Conservation (phyloP, 441 rosid genomes). For the Francoa sonchifolia region DNA sequence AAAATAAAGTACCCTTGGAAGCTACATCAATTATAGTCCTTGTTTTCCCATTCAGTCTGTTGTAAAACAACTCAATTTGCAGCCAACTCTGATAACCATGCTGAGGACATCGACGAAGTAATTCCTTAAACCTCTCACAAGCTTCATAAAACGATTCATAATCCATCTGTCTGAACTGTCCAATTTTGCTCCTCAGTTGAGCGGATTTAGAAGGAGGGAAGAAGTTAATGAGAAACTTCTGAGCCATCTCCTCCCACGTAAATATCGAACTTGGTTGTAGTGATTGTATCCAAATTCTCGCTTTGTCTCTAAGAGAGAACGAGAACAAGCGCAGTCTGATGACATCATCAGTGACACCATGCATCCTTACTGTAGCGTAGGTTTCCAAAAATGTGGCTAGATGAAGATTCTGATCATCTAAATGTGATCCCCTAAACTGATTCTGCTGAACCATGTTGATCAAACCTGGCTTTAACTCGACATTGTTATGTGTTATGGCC, state of each 20-base stretch:
- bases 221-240: neutral
- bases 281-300: neutral
- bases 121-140: too few relatives aligned
- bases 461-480: neutral
- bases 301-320: neutral
- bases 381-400: neutral
- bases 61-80: too few relatives aligned
- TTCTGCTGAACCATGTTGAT: neutral
- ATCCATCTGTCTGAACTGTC: too few relatives aligned
- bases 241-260: neutral
- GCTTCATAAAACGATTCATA: too few relatives aligned
- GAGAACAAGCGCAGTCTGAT: neutral
- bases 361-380: neutral
- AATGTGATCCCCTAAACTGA: neutral
- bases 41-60: too few relatives aligned
- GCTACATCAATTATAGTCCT: too few relatives aligned
- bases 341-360: neutral
- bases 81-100: too few relatives aligned
- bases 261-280: neutral
- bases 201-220: neutral
- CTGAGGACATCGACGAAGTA: too few relatives aligned
- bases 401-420: neutral
- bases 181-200: neutral
- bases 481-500: too few relatives aligned
- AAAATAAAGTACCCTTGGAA: too few relatives aligned